These are phyloP conservation scores for Trametes punicea DNA, from an alignment of 768 basidiomycete species.

Conservation along the genomic window DNA sequence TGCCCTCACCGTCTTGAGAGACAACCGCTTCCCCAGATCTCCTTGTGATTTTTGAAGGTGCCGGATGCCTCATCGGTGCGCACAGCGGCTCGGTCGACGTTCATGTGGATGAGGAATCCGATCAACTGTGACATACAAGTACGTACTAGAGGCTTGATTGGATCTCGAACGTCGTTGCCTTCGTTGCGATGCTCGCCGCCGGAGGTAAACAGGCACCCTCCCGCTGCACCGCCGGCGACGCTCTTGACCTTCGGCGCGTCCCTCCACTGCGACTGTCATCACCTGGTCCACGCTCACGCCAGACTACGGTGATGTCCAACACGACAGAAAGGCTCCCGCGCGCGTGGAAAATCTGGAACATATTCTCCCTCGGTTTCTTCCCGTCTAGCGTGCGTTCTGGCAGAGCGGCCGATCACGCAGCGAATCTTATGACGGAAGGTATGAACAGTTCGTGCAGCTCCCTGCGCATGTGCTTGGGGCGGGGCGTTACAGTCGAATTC, in stretches of 20 bases:
- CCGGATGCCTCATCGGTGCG: constrained; percentile 34
- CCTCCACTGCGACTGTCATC: constrained; percentile 40
- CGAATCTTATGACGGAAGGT: not conserved
- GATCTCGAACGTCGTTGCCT: constrained; percentile 39
- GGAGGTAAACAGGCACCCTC: constrained; percentile 29
- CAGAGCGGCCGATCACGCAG: not conserved
- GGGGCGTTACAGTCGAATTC: no score
- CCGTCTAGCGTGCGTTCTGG: constrained; percentile 35
- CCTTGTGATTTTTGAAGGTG: constrained; percentile 30
- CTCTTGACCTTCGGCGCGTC: constrained; percentile 44
- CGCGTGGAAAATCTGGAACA: no score
- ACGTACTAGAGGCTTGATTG: constrained; percentile 39
- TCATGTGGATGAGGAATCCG: not conserved
- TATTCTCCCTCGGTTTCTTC: constrained; percentile 43
- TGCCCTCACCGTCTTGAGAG: no score
- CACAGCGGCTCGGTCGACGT: no score
- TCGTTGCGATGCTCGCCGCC: constrained; percentile 36
- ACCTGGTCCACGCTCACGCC: constrained; percentile 41
- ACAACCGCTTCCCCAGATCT: no score
- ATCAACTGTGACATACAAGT: not conserved
- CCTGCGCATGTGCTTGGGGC: constrained; percentile 43
- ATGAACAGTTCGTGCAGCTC: constrained; percentile 25
- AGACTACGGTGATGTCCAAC: constrained; percentile 52
- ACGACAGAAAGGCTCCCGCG: constrained; percentile 30
- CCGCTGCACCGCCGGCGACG: constrained; percentile 31